Percentiles rank a stretch among this genome's conserved stretches.
phyloP scores from a whole-genome alignment of 2,329 filamentous ascomycete genomes.

The Peltaster fructicola region DNA sequence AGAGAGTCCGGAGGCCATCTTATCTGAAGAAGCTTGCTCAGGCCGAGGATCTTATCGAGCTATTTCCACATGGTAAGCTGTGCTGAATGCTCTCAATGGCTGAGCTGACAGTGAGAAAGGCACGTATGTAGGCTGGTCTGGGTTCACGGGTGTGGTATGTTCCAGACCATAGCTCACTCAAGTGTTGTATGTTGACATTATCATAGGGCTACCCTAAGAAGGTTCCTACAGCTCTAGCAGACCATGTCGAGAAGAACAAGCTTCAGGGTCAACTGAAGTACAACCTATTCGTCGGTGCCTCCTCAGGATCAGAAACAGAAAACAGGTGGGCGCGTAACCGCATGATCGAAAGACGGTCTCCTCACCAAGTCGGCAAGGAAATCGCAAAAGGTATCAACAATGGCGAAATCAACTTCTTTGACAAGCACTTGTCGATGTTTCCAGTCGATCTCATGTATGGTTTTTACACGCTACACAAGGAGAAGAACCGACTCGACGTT shows the following conservation, averaged over 20 bases:
- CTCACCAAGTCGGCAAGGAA: conserved; percentile 79
- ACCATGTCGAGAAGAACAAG: conserved; percentile 75
- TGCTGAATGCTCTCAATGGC: too few relatives aligned
- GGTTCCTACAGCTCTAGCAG: conserved; percentile 65
- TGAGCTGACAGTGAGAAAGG: too few relatives aligned
- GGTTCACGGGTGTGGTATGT: conserved; percentile 80
- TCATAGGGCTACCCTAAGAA: conserved; percentile 44
- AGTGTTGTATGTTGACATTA: conserved; percentile 20
- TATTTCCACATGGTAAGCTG: conserved; percentile 76
- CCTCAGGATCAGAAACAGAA: conserved; percentile 75
- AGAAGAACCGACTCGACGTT: conserved; percentile 59
- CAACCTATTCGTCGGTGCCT: conserved; percentile 77
- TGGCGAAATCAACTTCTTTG: conserved; percentile 78
- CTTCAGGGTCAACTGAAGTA: conserved; percentile 74
- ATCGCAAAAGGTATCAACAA: conserved; percentile 84
- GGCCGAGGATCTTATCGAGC: conserved; percentile 60
- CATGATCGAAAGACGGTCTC: conserved; percentile 74
- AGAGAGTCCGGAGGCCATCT: conserved; percentile 56
- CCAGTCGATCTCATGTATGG: conserved; percentile 66
- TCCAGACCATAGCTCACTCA: conserved; percentile 82
- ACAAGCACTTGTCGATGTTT: conserved; percentile 90
- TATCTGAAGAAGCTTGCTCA: conserved; percentile 66
- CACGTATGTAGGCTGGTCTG: conserved; percentile 79
- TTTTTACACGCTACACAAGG: conserved; percentile 61
- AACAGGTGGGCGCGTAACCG: conserved; percentile 77